Evolutionary conservation across 2,329 filamentous ascomycete species (phyloP).

Genomic region (Trichophyton simii): DNA sequence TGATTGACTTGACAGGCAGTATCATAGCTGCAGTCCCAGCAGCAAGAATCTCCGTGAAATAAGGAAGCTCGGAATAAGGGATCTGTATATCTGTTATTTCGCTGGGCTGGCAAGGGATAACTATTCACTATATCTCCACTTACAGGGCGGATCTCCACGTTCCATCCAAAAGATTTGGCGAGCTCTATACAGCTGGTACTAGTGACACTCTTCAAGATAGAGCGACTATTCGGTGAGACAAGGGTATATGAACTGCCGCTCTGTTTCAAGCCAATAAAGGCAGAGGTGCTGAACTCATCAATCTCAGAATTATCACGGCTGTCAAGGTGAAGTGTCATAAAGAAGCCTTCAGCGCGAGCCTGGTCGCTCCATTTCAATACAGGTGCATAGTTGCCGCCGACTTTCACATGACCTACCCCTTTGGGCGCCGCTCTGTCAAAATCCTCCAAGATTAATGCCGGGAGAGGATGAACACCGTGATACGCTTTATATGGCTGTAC

Average conservation of each 20-base stretch:
- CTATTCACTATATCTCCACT: background rate
- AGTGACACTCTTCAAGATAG: conserved; percentile 23
- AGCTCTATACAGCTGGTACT: conserved; percentile 17
- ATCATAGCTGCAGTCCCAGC: conserved; percentile 19
- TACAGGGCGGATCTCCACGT: conserved; percentile 20
- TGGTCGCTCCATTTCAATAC: conserved; percentile 23
- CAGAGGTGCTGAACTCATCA: conserved; percentile 27
- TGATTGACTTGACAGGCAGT: conserved; percentile 19
- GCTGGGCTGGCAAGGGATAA: background rate
- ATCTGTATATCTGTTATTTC: conserved; percentile 10
- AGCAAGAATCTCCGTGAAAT: conserved; percentile 19
- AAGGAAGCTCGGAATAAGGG: conserved; percentile 15
- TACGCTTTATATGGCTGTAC: conserved; percentile 19
- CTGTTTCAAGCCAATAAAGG: conserved; percentile 23
- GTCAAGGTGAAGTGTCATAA: conserved; percentile 26
- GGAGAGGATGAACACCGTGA: conserved; percentile 17
- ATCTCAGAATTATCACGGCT: conserved; percentile 20
- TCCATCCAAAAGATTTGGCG: conserved; percentile 22
- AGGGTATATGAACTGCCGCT: conserved; percentile 14
- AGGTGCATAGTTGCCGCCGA: conserved; percentile 29
- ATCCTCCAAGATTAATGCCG: conserved; percentile 24
- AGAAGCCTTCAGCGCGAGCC: conserved; percentile 22
- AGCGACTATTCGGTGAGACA: conserved; percentile 21
- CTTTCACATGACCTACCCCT: conserved; percentile 24
- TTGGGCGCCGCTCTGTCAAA: conserved; percentile 26